phyloP scores from a whole-genome alignment of 2,329 filamentous ascomycete species.

The Aspergillus sp. region DNA sequence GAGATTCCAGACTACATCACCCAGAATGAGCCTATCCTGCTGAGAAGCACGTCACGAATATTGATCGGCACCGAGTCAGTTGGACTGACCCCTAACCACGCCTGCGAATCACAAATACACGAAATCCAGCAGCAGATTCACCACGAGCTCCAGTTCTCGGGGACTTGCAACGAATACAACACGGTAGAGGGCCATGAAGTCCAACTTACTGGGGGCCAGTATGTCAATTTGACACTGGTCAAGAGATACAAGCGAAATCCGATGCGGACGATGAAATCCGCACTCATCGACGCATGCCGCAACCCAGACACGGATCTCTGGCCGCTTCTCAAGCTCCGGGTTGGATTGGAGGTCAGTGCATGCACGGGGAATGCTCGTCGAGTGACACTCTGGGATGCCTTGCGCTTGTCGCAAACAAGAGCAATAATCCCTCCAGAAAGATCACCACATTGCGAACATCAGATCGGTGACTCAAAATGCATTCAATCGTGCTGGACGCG shows the following conservation, averaged over 20 bases:
- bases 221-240: neutral
- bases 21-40: neutral
- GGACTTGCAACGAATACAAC: neutral
- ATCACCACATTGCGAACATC: slow-evolving; percentile 1
- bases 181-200: neutral
- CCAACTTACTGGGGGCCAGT: neutral
- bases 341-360: slow-evolving; percentile 7
- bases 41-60: neutral
- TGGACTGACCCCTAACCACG: neutral
- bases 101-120: neutral
- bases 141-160: neutral
- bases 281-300: neutral
- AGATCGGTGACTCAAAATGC: slow-evolving; percentile 3
- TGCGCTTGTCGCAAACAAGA: slow-evolving; percentile 6
- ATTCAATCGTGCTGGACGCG: slow-evolving; percentile 5
- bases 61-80: neutral
- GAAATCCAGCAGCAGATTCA: neutral
- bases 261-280: neutral
- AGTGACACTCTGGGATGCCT: slow-evolving; percentile 6
- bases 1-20: neutral
- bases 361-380: slow-evolving; percentile 7
- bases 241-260: neutral
- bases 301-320: slow-evolving; percentile 1
- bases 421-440: neutral
- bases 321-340: slow-evolving; percentile 1